Evolutionary conservation across 2,329 filamentous ascomycete species (phyloP).

Genomic region (Canariomyces notabilis): DNA sequence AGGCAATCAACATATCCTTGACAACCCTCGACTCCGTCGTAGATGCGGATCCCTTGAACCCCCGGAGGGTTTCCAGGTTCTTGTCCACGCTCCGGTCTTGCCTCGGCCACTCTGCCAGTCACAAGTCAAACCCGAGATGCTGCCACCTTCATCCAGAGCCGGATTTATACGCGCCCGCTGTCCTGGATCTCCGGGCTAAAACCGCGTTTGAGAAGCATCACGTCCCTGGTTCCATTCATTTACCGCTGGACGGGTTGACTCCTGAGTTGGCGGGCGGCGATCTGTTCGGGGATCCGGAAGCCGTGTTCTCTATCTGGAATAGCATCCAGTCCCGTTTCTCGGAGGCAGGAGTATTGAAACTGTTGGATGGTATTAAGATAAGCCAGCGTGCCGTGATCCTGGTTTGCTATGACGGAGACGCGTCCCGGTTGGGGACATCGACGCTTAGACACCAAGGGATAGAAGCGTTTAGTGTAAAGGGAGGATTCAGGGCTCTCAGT

Average conservation of each 20-base stretch:
- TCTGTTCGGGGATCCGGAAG: slow-evolving; percentile 1
- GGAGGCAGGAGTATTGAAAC: background rate
- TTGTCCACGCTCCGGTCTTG: background rate
- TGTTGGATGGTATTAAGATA: background rate
- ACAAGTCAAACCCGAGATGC: background rate
- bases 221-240: background rate
- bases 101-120: background rate
- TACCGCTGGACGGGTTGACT: background rate
- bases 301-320: background rate
- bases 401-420: slow-evolving; percentile 4
- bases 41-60: background rate
- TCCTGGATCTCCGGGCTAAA: slow-evolving; percentile 1
- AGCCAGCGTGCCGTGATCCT: background rate
- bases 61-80: background rate
- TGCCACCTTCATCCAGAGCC: background rate
- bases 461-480: slow-evolving; percentile 4
- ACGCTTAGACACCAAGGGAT: background rate
- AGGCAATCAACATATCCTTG: background rate
- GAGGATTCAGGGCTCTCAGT: background rate
- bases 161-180: background rate
- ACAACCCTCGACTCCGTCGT: background rate
- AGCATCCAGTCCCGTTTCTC: background rate
- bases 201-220: background rate
- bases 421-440: background rate
- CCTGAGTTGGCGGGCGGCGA: background rate